phyloP scores from a whole-genome alignment of 352 stramenopile species.

The Globisporangium cederbergense region DNA sequence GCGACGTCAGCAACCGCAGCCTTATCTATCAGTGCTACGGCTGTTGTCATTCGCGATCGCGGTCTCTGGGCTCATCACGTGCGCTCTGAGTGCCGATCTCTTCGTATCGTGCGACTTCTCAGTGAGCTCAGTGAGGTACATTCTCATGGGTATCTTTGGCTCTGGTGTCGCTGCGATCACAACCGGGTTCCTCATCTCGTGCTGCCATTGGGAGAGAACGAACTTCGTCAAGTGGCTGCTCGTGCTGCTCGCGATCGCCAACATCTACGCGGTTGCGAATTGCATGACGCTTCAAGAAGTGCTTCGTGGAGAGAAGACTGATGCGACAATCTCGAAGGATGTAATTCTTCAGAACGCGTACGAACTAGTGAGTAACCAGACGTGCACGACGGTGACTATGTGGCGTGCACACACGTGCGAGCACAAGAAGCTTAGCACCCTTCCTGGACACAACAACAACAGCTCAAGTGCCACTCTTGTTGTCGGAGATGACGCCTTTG shows the following conservation, averaged over 20 bases:
- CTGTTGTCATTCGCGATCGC: conserved; percentile 8
- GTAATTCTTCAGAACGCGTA: conserved; percentile 19
- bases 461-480: not conserved
- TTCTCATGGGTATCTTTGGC: conserved; percentile 7
- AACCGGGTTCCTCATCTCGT: conserved; percentile 18
- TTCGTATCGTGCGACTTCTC: conserved; percentile 24
- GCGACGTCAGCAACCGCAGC: not conserved
- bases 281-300: conserved; percentile 9
- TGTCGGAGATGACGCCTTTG: conserved; percentile 1
- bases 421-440: not conserved
- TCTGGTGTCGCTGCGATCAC: conserved; percentile 6
- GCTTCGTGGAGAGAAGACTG: not conserved
- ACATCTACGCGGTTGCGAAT: conserved; percentile 21
- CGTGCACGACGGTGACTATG: conserved; percentile 13
- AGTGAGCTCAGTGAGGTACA: not conserved
- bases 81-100: conserved; percentile 21
- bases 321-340: not conserved
- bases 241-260: conserved; percentile 22
- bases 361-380: conserved; percentile 21
- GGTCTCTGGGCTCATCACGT: conserved; percentile 14
- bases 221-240: conserved; percentile 31
- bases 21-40: not conserved
- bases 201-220: conserved; percentile 13
- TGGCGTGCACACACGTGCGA: conserved; percentile 17
- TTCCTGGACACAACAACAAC: not conserved